Evolutionary conservation across 441 rosid genomes (phyloP).

Genomic region (Populus hybrid): DNA sequence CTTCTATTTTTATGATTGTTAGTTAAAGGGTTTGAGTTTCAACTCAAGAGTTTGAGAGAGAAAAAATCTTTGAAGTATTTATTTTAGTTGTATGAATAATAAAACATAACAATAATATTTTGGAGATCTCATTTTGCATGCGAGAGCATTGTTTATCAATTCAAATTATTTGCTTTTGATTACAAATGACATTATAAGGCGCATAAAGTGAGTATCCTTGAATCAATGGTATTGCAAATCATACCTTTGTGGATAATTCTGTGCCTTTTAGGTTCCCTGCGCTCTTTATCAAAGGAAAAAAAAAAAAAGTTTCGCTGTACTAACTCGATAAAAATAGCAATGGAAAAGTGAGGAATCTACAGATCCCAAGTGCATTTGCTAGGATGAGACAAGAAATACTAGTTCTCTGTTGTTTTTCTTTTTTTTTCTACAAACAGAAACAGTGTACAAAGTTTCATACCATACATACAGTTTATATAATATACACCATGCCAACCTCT

Average conservation of each 20-base stretch:
- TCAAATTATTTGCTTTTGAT: no score
- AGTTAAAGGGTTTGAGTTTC: no score
- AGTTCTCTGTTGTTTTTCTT: not conserved
- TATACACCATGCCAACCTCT: constrained; percentile 55
- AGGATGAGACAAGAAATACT: not conserved
- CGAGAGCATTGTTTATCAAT: no score
- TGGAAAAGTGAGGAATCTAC: not conserved
- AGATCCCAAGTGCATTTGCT: not conserved
- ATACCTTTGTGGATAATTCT: not conserved
- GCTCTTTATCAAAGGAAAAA: not conserved
- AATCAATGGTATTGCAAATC: not conserved
- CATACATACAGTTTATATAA: constrained; percentile 17
- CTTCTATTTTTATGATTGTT: no score
- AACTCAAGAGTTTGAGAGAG: no score
- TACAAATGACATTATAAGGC: no score
- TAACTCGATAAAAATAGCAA: not conserved
- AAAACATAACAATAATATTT: no score
- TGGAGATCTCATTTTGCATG: no score
- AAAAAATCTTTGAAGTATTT: no score
- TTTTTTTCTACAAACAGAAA: not conserved
- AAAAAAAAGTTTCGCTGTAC: not conserved
- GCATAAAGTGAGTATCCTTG: not conserved
- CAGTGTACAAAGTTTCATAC: not conserved
- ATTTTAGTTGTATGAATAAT: no score
- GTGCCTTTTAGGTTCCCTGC: not conserved